Evolutionary conservation across 176 grass and related monocot species (phyloP).

Genomic region (Zea mays): DNA sequence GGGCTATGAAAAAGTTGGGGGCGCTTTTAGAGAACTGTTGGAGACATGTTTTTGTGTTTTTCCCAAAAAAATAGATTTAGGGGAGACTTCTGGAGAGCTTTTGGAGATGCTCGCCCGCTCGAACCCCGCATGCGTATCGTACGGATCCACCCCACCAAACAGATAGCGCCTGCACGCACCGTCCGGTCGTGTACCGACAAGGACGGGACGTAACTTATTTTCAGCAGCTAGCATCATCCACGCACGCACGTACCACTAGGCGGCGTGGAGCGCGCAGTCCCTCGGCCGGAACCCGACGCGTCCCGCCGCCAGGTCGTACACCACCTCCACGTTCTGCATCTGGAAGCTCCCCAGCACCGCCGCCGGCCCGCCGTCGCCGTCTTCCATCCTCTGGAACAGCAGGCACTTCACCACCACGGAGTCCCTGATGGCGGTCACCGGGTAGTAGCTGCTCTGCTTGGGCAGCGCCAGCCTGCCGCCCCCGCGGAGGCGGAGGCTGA

Average conservation of each 20-base stretch:
- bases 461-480: conserved; percentile 36
- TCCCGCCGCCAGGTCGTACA: conserved; percentile 44
- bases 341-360: conserved; percentile 54
- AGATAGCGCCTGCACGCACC: background rate
- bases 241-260: background rate
- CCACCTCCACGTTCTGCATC: conserved; percentile 55
- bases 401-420: conserved; percentile 47
- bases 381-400: conserved; percentile 46
- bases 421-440: conserved; percentile 38
- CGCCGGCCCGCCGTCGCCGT: conserved; percentile 19
- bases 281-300: conserved; percentile 45
- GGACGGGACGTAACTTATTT: too few species aligned
- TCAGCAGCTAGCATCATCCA: background rate
- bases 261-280: conserved; percentile 33
- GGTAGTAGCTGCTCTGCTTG: conserved; percentile 52
- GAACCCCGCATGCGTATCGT: background rate
- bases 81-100: too few species aligned
- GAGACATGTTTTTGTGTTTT: too few species aligned
- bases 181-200: background rate
- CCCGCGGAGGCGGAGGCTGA: conserved; percentile 28
- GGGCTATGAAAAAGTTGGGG: too few species aligned
- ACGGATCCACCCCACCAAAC: background rate
- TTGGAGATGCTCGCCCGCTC: too few species aligned
- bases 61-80: too few species aligned
- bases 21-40: too few species aligned